phyloP scores from a whole-genome alignment of 176 grass and related monocot species.

The Themeda triandra region DNA sequence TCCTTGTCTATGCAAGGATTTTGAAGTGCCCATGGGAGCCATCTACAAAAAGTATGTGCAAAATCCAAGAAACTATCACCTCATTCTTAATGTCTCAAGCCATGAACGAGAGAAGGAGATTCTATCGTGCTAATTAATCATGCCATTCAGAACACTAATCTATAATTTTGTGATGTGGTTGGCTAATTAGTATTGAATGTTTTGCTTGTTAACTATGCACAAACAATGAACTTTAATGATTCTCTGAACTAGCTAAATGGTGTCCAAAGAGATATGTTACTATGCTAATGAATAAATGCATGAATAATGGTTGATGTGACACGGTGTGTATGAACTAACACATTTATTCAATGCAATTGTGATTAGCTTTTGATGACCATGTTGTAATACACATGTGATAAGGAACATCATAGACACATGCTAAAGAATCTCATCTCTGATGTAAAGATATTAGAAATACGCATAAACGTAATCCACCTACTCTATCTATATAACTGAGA shows the following conservation, averaged over 20 bases:
- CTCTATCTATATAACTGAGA: background rate
- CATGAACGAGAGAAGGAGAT: background rate
- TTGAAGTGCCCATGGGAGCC: background rate
- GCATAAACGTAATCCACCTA: background rate
- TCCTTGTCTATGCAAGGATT: background rate
- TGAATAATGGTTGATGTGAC: background rate
- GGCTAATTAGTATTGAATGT: background rate
- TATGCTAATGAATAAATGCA: background rate
- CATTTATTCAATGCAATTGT: no score
- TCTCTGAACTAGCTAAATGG: background rate
- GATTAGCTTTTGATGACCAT: no score
- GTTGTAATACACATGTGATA: no score
- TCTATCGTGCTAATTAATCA: background rate
- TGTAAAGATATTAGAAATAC: background rate
- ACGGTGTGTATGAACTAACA: background rate
- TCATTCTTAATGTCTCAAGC: background rate
- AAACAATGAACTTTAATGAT: background rate
- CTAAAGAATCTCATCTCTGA: background rate
- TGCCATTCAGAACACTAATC: background rate
- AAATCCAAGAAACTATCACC: background rate
- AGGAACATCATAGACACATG: background rate
- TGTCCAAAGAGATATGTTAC: background rate
- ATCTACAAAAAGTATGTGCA: background rate
- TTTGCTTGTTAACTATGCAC: background rate
- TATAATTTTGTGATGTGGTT: background rate